Conservation (phyloP, 2,329 filamentous ascomycete genomes). For the Neospermospora avenae region DNA sequence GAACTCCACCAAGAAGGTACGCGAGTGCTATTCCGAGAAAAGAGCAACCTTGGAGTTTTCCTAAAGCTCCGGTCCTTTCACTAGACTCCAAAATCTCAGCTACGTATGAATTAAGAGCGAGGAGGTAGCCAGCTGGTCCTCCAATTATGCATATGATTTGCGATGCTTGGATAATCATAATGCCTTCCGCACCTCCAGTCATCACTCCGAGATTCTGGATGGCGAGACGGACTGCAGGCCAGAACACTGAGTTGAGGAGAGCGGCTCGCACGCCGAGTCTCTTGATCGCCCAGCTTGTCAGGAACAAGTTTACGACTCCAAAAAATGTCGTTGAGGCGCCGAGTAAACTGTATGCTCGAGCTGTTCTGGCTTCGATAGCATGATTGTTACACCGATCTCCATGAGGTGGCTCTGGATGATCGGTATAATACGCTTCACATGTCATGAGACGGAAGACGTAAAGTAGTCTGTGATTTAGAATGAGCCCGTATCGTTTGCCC, state of each 20-base stretch:
- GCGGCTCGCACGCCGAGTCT: conserved; percentile 60
- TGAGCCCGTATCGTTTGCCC: neutral
- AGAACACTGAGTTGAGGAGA: conserved; percentile 59
- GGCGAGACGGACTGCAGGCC: conserved; percentile 60
- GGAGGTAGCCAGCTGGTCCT: conserved; percentile 65
- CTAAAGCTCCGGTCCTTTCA: conserved; percentile 61
- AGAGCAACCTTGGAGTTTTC: conserved; percentile 61
- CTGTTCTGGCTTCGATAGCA: conserved; percentile 62
- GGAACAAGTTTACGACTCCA: conserved; percentile 64
- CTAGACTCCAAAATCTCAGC: conserved; percentile 60
- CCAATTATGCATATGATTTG: conserved; percentile 67
- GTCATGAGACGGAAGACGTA: conserved; percentile 71
- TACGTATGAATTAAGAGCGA: conserved; percentile 66
- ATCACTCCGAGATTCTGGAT: conserved; percentile 64
- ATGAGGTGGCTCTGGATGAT: conserved; percentile 49
- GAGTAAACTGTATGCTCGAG: conserved; percentile 60
- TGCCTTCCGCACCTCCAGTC: conserved; percentile 58
- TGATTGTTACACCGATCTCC: conserved; percentile 55
- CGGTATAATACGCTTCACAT: conserved; percentile 65
- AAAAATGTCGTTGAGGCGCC: conserved; percentile 66
- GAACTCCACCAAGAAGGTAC: conserved; percentile 61
- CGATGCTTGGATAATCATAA: conserved; percentile 63
- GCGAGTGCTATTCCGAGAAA: conserved; percentile 65
- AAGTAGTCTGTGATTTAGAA: conserved; percentile 36
- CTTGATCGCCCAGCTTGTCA: conserved; percentile 66